Base-by-base conservation (phyloP, 2,329 filamentous ascomycete genomes). In the Trichocomaceae sp. region DNA sequence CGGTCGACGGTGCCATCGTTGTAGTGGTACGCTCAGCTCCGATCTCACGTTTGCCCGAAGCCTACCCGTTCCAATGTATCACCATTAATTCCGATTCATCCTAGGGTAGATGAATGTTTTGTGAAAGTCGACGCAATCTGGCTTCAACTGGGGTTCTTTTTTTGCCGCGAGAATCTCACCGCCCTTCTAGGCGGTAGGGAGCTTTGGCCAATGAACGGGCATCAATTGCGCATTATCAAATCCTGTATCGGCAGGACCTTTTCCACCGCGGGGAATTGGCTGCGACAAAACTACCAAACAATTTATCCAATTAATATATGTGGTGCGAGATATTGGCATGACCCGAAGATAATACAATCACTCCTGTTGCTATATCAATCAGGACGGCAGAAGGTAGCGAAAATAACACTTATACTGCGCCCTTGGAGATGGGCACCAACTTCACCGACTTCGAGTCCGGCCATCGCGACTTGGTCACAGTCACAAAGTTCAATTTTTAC, bases 401-500 rank as follows among this genome's bases (percentile, higher is more conserved):
- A 29, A 10, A 35, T 19, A 1, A 44, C 3, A 5, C 8, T 29
- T 41, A n/a, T n/a, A 20, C 41, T 31, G 33, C 50, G 33, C 41
- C 33, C 29, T n/a, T 45, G 37, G 61, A 64, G 31, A 72, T 71
- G 66, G 60, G 63, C 50, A 67, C 68, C 55, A 66, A 64, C 44
- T 72, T 73, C 62, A 66, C 67, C 56, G 70, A 75, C 58, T 75
- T 77, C 60, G 72, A 75, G 57, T 67, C 73, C 37, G 73, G 71
- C 57, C 75, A 77, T 64, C 69, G 72, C 49, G 75, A 95, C 69
- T 79, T 93, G 45, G 87, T 95, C 50, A 85, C 91, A 60, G 86
- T 89, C 54, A 85, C 92, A 58, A 86, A 89, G 61, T 95, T 95
- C 79, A 96, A 96, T 72, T 85, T 85, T 61, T 95, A 95, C 70